phyloP scores from a whole-genome alignment of 2,329 filamentous ascomycete genomes.

The Nemania sp. region DNA sequence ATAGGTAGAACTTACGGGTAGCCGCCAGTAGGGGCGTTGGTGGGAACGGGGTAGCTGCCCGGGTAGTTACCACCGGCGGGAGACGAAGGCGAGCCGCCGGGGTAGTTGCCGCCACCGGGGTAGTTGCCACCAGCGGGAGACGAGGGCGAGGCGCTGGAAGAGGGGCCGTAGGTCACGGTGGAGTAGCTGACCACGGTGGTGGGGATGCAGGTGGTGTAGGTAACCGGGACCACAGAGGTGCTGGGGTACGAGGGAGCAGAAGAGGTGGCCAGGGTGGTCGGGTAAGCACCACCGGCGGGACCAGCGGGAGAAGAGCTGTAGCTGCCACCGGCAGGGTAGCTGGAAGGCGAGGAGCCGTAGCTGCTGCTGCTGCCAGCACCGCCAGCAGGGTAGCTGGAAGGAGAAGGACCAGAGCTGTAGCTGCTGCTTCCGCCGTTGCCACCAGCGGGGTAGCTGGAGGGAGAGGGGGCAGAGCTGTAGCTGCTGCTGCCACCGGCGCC shows the following conservation, averaged over 20 bases:
- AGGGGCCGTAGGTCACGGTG: constrained; percentile 29
- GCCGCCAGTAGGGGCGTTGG: constrained; percentile 36
- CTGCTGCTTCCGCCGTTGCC: neutral
- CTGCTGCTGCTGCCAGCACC: constrained; percentile 22
- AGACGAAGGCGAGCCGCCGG: too few relatives aligned
- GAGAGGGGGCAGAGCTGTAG: constrained; percentile 9
- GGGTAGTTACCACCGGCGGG: neutral
- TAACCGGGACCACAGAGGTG: constrained; percentile 46
- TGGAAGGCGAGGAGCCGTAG: constrained; percentile 13
- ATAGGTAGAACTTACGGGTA: constrained; percentile 34
- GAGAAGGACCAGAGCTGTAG: neutral
- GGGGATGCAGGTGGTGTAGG: constrained; percentile 50
- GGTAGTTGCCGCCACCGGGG: too few relatives aligned
- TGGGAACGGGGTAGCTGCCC: constrained; percentile 31
- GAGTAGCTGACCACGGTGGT: constrained; percentile 38
- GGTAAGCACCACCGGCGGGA: constrained; percentile 30
- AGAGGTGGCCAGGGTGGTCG: constrained; percentile 32
- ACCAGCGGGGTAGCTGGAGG: constrained; percentile 3
- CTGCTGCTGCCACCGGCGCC: constrained; percentile 22
- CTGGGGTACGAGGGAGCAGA: constrained; percentile 48
- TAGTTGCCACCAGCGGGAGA: too few relatives aligned
- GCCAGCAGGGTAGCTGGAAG: constrained; percentile 29
- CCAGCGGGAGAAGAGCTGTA: constrained; percentile 28
- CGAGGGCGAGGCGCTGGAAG: constrained; percentile 14
- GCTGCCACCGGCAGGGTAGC: constrained; percentile 36